A percentile compares a stretch with the other conserved stretches of the same genome.
These are phyloP conservation scores for Colletotrichum lentis DNA, from an alignment of 2,329 filamentous ascomycete genomes.

Conservation along the genomic window DNA sequence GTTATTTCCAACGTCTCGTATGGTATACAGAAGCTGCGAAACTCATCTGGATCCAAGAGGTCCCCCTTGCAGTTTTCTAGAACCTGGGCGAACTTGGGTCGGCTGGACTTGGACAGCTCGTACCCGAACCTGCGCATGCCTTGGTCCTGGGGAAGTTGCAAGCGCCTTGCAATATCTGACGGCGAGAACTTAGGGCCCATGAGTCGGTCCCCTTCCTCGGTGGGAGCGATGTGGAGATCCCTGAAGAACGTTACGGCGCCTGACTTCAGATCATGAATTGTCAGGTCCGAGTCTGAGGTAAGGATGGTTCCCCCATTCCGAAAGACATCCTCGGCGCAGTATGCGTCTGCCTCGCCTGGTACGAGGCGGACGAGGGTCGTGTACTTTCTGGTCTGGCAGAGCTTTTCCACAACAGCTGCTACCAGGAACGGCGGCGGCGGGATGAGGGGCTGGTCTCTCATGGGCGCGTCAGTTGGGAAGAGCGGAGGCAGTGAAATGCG, in stretches of 20 bases:
- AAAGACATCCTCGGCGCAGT: conserved; percentile 74
- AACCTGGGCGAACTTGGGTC: conserved; percentile 38
- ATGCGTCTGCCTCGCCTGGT: conserved; percentile 84
- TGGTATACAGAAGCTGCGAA: conserved; percentile 45
- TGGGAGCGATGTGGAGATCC: conserved; percentile 59
- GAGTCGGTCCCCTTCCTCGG: conserved; percentile 39
- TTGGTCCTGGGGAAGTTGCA: conserved; percentile 50
- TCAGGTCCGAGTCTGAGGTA: conserved; percentile 87
- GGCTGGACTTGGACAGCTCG: conserved; percentile 46
- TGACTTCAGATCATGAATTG: conserved; percentile 75
- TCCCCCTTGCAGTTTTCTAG: conserved; percentile 32
- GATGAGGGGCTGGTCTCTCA: conserved; percentile 52
- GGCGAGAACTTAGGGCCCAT: conserved; percentile 43
- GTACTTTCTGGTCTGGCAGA: conserved; percentile 59
- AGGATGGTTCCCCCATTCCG: conserved; percentile 65
- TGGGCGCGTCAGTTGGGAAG: conserved; percentile 41
- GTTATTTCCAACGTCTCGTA: conserved; percentile 41
- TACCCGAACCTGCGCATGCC: conserved; percentile 49
- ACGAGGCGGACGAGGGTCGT: conserved; percentile 64
- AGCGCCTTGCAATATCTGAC: conserved; percentile 50
- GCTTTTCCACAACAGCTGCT: conserved; percentile 75
- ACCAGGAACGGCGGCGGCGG: conserved; percentile 75
- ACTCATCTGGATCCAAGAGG: conserved; percentile 40
- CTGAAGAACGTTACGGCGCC: conserved; percentile 74
- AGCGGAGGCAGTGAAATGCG: conserved; percentile 32